Conservation (phyloP, 129 eudicot species). For the Glebionis coronaria region DNA sequence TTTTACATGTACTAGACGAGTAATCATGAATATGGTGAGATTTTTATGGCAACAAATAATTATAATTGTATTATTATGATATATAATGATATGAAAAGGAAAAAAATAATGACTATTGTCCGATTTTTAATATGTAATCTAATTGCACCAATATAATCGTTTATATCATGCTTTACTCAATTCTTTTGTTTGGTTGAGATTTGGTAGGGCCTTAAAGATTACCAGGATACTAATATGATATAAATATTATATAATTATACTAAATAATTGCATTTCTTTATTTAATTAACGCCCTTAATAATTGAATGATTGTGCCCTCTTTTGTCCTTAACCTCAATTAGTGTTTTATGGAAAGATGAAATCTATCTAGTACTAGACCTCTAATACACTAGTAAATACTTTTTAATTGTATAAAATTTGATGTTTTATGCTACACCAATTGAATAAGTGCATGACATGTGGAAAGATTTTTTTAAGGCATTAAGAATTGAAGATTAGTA, state of each 20-base stretch:
- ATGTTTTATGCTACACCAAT: slow-evolving; percentile 22
- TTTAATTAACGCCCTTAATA: slow-evolving; percentile 39
- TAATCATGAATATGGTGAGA: too few species aligned
- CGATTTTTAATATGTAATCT: too few species aligned
- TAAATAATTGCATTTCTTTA: slow-evolving; percentile 10
- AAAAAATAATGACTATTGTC: too few species aligned
- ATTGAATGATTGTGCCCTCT: slow-evolving; percentile 45
- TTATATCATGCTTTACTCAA: too few species aligned
- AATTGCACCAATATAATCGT: too few species aligned
- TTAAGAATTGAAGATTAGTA: neutral
- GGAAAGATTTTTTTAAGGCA: slow-evolving; percentile 18
- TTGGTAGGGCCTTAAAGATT: too few species aligned
- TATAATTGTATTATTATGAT: too few species aligned
- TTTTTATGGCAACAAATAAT: too few species aligned
- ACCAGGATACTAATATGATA: too few species aligned
- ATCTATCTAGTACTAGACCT: slow-evolving; percentile 42
- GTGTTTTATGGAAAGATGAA: slow-evolving; percentile 37
- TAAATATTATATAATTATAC: slow-evolving; percentile 16
- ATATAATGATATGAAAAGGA: too few species aligned
- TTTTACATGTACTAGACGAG: too few species aligned
- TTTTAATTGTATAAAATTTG: neutral
- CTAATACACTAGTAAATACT: neutral
- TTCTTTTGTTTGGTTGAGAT: too few species aligned
- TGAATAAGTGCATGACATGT: slow-evolving; percentile 20
- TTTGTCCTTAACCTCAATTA: slow-evolving; percentile 43